Percentiles rank a stretch among this genome's conserved stretches.
Conservation (phyloP, 73 alveolate genomes). For the Strombidium stylifer region DNA sequence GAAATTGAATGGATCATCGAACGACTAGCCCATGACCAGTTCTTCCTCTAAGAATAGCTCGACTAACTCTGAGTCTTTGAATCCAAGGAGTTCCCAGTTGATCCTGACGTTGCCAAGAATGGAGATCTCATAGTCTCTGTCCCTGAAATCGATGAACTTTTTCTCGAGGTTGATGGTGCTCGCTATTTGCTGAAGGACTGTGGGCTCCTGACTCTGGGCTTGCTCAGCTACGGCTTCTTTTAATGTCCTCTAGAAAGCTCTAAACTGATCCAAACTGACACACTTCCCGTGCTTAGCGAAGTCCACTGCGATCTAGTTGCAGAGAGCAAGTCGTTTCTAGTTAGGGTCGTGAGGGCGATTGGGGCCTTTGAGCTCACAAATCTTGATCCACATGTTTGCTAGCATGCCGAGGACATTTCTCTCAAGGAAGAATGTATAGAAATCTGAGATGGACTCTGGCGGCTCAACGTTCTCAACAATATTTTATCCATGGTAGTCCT, state of each 20-base stretch:
- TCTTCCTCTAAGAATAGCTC: too few relatives aligned
- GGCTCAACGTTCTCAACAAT: not conserved
- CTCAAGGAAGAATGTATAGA: not conserved
- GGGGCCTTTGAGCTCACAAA: not conserved
- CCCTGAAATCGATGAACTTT: not conserved
- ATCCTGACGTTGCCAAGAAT: not conserved
- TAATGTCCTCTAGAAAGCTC: not conserved
- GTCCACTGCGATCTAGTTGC: not conserved
- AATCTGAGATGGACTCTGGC: not conserved
- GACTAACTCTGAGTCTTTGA: too few relatives aligned
- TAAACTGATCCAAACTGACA: not conserved
- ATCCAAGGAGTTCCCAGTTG: not conserved
- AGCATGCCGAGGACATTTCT: not conserved
- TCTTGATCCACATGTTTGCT: not conserved
- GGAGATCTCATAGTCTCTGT: not conserved
- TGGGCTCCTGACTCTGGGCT: not conserved
- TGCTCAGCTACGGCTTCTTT: slow-evolving; percentile 12
- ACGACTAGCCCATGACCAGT: too few relatives aligned
- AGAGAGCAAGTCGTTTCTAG: not conserved
- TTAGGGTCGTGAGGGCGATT: too few relatives aligned
- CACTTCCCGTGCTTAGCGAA: slow-evolving; percentile 33
- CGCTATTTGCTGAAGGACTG: not conserved
- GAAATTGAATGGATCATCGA: not conserved
- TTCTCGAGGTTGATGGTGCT: slow-evolving; percentile 6
- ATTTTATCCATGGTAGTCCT: not conserved